phyloP scores from a whole-genome alignment of 352 stramenopile genomes.

The Phytopythium cucurbitacearum region DNA sequence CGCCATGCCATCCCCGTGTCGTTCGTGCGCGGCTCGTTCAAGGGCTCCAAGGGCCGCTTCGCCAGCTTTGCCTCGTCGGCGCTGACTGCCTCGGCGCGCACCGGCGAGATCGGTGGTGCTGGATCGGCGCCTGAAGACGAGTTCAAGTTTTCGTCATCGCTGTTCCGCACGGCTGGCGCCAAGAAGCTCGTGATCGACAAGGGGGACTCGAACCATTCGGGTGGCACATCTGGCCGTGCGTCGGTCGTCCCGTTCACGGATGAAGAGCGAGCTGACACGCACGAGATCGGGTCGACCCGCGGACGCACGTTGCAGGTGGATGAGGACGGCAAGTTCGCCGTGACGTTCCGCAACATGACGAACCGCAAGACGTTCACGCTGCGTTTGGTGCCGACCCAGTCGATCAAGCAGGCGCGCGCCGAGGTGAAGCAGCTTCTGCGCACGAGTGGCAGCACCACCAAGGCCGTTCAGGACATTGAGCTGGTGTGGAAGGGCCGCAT shows the following conservation, averaged over 20 bases:
- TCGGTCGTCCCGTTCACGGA: conserved; percentile 58
- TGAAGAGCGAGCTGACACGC: conserved; percentile 24
- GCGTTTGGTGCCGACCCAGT: conserved; percentile 40
- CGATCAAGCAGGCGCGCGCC: conserved; percentile 46
- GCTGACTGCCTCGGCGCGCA: conserved; percentile 13
- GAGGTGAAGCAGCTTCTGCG: conserved; percentile 59
- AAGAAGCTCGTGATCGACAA: conserved; percentile 69
- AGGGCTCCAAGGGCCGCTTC: conserved; percentile 62
- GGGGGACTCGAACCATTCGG: conserved; percentile 15
- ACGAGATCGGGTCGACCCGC: conserved; percentile 22
- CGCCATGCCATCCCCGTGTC: conserved; percentile 61
- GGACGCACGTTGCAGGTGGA: conserved; percentile 33
- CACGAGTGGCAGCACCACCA: conserved; percentile 25
- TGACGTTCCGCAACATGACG: conserved; percentile 59
- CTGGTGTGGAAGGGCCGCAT: conserved; percentile 60
- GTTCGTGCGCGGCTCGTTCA: conserved; percentile 73
- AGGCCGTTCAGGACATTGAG: conserved; percentile 45
- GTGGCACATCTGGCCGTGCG: conserved; percentile 22
- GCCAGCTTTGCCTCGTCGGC: conserved; percentile 38
- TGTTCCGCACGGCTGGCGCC: conserved; percentile 47
- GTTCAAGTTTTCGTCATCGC: conserved; percentile 61
- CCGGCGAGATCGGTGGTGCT: conserved; percentile 6
- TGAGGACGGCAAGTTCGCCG: conserved; percentile 48
- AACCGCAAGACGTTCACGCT: conserved; percentile 73
- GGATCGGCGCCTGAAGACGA: conserved; percentile 37